phyloP scores from a whole-genome alignment of 2,329 filamentous ascomycete genomes.

The Apiospora arundinis region DNA sequence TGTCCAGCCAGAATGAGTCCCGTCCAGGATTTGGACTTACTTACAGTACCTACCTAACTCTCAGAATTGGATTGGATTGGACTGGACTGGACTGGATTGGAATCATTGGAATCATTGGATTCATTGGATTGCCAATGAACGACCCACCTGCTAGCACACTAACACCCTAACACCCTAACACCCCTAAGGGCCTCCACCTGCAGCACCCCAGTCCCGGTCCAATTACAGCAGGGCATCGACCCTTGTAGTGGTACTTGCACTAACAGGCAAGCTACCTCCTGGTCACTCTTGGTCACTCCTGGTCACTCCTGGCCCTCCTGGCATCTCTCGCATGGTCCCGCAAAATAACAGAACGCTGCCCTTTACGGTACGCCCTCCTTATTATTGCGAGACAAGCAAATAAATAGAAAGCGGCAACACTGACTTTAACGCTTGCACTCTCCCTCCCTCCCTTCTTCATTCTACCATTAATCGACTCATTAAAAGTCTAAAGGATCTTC shows the following conservation, averaged over 20 bases:
- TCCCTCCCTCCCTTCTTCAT: constrained; percentile 33
- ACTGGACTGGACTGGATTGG: too few relatives aligned
- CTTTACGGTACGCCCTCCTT: constrained; percentile 31
- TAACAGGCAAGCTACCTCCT: constrained; percentile 5
- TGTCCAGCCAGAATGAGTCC: too few relatives aligned
- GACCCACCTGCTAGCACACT: background rate
- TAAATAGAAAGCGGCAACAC: constrained; percentile 42
- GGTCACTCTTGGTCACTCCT: too few relatives aligned
- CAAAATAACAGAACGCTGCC: constrained; percentile 17
- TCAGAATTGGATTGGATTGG: too few relatives aligned
- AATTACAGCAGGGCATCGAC: constrained; percentile 13
- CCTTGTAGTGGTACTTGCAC: constrained; percentile 14
- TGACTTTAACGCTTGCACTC: constrained; percentile 29
- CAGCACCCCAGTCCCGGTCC: constrained; percentile 14
- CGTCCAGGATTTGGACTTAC: too few relatives aligned
- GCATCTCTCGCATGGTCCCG: constrained; percentile 16
- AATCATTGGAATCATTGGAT: background rate
- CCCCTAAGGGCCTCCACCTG: background rate
- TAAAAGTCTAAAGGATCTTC: constrained; percentile 26
- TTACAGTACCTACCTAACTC: too few relatives aligned
- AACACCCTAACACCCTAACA: background rate
- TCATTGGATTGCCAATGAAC: constrained; percentile 4
- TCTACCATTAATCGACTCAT: constrained; percentile 37
- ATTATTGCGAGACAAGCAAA: constrained; percentile 43
- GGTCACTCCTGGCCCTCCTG: background rate